Base-by-base conservation (phyloP, 371 early-diverging fungal genomes). In the Actinomortierella wolfii region DNA sequence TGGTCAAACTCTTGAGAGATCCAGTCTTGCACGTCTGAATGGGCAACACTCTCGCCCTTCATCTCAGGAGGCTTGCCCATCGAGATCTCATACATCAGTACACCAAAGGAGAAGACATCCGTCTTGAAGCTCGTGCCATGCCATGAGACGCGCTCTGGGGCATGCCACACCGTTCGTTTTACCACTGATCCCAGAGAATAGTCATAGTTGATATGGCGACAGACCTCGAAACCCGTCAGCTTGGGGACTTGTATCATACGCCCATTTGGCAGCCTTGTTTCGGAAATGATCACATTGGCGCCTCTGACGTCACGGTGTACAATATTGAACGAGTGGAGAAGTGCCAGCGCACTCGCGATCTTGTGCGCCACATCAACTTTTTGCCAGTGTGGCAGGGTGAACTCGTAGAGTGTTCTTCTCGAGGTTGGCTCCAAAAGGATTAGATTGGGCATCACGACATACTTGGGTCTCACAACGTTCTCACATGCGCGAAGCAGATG, bases 51-150 rank as follows among this genome's bases (percentile, higher is more conserved):
- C 7, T 11, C 11, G 34, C 34, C 34, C 11, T 34, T 34, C 34
- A 34, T 34, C 34, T 34, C 34, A 6, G 34, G 34, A 34, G 34
- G 34, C 9, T 45, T 50, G 17, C 62, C 62, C 7, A 56, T 62
- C 8, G 62, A 62, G 29, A 62, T 62, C 41, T 62, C 62, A 17
- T 62, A 62, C 62, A 62, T 56, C 21, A 62, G 56, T 11, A 62
- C 29, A 18, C 62, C 62, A 41, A 62, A 62, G 18, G 63, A 25
- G 28, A 44, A 63, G 53, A 57, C 57, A 20, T 63, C 63, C 7
- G 63, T 56, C 42, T 26, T 46, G 48, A 15, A 17, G 40, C 20
- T 51, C 20, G 63, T 53, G 23, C 63, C 57, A 34, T 34, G 34
- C 34, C 34, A 34, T 21, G 40, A n/a, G 7, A 28, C 17, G 23